Percentiles rank a stretch among this genome's conserved stretches.
Evolutionary conservation across 768 basidiomycete genomes (phyloP).

Genomic region (Amanita pallidorosea): DNA sequence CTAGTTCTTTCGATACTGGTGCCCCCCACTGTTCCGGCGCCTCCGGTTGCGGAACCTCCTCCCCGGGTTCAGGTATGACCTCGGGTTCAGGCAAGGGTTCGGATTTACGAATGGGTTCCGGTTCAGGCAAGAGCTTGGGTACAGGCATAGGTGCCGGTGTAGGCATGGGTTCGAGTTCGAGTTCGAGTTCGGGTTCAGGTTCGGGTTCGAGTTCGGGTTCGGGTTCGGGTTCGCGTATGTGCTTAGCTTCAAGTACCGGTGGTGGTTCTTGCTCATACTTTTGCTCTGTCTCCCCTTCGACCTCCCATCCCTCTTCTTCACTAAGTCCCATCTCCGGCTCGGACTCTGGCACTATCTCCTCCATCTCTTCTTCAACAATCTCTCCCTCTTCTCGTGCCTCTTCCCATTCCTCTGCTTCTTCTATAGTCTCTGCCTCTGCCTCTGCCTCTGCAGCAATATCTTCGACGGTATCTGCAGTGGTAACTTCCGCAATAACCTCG

Average conservation of each 20-base stretch:
- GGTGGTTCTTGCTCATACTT: not conserved
- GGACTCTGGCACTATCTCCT: not conserved
- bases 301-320: not conserved
- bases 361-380: not conserved
- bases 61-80: not conserved
- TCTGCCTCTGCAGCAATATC: constrained; percentile 3
- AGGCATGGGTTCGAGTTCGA: too few relatives aligned
- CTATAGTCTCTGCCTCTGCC: not conserved
- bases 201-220: too few relatives aligned
- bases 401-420: not conserved
- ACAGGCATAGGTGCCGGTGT: not conserved
- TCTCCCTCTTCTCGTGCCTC: not conserved
- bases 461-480: constrained; percentile 4
- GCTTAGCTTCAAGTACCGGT: too few relatives aligned
- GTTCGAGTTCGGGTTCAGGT: too few relatives aligned
- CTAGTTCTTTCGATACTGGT: too few relatives aligned
- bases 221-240: too few relatives aligned
- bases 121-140: not conserved
- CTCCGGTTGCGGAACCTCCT: not conserved
- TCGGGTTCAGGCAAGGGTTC: not conserved
- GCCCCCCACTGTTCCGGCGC: not conserved
- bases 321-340: not conserved
- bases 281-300: not conserved
- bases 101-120: not conserved
- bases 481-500: not conserved